phyloP scores from a whole-genome alignment of 805 yeast genomes.

The Candida montana region DNA sequence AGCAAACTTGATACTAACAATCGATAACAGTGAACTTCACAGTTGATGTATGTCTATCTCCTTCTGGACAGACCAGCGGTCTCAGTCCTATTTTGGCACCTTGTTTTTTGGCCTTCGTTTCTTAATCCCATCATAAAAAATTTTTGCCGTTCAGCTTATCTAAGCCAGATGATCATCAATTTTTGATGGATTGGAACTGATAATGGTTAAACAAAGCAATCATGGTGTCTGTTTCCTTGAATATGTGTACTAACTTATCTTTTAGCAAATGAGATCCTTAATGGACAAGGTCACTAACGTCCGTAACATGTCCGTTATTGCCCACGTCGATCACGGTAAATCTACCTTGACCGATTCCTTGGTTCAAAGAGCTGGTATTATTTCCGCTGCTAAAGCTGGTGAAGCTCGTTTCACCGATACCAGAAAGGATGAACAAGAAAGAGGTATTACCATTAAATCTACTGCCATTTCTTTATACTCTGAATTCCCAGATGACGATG shows the following conservation, averaged over 20 bases:
- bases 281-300: constrained; percentile 99
- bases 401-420: constrained; percentile 99
- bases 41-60: constrained; percentile 36
- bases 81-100: neutral
- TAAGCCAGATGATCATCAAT: no score
- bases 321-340: constrained; percentile 99
- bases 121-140: neutral
- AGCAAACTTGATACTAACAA: constrained; percentile 19
- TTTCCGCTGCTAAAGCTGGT: constrained; percentile 99
- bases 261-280: constrained; percentile 89
- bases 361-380: constrained; percentile 99
- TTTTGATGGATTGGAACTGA: no score
- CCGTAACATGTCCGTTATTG: constrained; percentile 99
- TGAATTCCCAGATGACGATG: constrained; percentile 81
- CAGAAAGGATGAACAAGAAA: constrained; percentile 99
- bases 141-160: neutral
- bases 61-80: neutral
- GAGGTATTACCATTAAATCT: constrained; percentile 99
- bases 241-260: neutral
- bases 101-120: neutral
- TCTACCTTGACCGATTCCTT: constrained; percentile 98
- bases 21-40: constrained; percentile 44
- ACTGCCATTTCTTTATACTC: constrained; percentile 97
- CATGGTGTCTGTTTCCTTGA: neutral
- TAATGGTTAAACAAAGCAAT: no score